These are phyloP conservation scores for Hibiscus trionum DNA, from an alignment of 345 rosid genomes.

Conservation along the genomic window DNA sequence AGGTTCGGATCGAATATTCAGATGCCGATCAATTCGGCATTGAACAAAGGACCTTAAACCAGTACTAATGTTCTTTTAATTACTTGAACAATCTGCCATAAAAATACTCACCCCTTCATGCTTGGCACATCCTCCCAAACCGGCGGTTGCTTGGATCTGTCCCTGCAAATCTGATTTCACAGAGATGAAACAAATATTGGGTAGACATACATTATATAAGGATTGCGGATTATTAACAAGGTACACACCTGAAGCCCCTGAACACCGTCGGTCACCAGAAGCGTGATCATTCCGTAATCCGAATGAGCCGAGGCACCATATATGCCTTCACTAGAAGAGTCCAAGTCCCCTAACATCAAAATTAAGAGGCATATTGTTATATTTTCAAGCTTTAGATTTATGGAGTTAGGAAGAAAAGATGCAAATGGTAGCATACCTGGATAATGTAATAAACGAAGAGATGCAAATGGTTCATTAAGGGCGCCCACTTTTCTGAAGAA, in stretches of 20 bases:
- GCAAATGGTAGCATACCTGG: slow-evolving; percentile 36
- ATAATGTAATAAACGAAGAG: slow-evolving; percentile 65
- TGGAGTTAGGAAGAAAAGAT: no score
- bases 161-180: slow-evolving; percentile 56
- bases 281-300: slow-evolving; percentile 81
- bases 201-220: not conserved
- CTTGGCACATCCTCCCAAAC: slow-evolving; percentile 68
- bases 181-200: slow-evolving; percentile 1
- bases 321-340: slow-evolving; percentile 33
- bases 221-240: not conserved
- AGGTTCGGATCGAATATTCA: not conserved
- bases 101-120: slow-evolving; percentile 47
- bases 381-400: not conserved
- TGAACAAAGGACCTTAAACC: not conserved
- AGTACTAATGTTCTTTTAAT: not conserved
- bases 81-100: not conserved
- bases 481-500: slow-evolving; percentile 63
- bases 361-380: not conserved
- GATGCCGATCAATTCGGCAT: not conserved
- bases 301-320: slow-evolving; percentile 80
- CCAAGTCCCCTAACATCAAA: slow-evolving; percentile 32
- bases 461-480: slow-evolving; percentile 29
- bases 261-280: slow-evolving; percentile 69
- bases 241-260: slow-evolving; percentile 77
- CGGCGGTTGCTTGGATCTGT: slow-evolving; percentile 44